Evolutionary conservation across 345 rosid genomes (phyloP), one percentile per base, ranked within the genome.

Genomic region (Diplotaxis tenuifolia): DNA sequence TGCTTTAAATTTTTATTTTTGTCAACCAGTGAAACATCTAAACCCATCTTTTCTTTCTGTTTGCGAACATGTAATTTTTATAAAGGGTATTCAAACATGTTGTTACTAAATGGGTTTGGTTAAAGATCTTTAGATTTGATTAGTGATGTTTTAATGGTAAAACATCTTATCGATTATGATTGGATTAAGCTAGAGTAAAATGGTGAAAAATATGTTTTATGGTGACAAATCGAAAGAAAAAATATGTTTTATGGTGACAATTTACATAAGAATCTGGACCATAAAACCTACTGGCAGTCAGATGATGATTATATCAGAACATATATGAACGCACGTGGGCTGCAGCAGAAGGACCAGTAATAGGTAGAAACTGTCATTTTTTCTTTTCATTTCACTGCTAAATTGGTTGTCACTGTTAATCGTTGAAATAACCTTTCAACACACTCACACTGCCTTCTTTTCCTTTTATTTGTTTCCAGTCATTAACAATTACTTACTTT

Each of bases 271-370:
- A 58, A 27, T 18, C 22, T 20, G 74, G 67, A 59, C 50, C 32
- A 70, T 47, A 59, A 29, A 70, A 60, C 66, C 47, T 70, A 59
- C 29, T 40, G 36, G 25, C 52, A 40, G 57, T 20, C 50, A 31
- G 25, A 47, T 49, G 59, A 61, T 70, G 74, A 25, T 56, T 28
- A 58, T 54, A 8, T 58, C 22, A 50, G 29, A 6, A 29, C 63
- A 71, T 58, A 71, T n/a, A n/a, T 71, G 68, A 38, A 50, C 76
- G 42, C 76, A 72, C 76, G 76, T 72, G 76, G 75, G 70, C 11
- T 53, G 62, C 55, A 52, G 42, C 76, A 72, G 76, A 14, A 53
- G 54, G 10, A 72, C 34, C 75, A 72, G 75, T 72, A 23, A 63
- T 72, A 52, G 36, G 19, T 63, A 16, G 61, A 72, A 22, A 34